phyloP scores from a whole-genome alignment of 495 filamentous ascomycete genomes.

The Bombardia bombarda region DNA sequence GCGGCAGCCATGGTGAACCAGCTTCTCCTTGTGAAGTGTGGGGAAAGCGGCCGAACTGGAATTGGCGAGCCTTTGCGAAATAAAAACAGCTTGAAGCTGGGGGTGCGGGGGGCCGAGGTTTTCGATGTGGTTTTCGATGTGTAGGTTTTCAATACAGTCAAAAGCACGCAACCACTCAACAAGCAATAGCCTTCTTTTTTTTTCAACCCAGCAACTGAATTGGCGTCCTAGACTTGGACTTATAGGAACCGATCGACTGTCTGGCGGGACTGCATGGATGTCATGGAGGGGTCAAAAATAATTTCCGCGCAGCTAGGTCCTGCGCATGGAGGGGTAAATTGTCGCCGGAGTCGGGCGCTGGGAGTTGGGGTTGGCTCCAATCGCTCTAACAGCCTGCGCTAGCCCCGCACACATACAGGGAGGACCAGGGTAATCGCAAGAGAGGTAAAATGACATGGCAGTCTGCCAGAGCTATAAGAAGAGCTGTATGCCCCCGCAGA shows the following conservation, averaged over 20 bases:
- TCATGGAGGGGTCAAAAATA: constrained; percentile 5
- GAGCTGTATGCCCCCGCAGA: not conserved
- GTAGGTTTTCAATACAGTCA: not conserved
- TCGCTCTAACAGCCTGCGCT: too few relatives aligned
- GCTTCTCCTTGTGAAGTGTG: constrained; percentile 1
- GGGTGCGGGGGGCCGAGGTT: not conserved
- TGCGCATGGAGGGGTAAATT: constrained; percentile 1
- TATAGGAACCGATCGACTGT: not conserved
- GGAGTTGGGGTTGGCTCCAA: too few relatives aligned
- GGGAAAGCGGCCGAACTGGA: not conserved
- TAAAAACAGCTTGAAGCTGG: not conserved
- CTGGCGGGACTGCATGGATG: not conserved
- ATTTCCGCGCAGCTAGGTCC: not conserved
- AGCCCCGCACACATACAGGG: too few relatives aligned
- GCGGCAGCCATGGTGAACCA: constrained; percentile 26
- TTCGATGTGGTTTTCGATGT: not conserved
- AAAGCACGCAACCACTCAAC: not conserved
- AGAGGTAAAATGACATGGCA: not conserved
- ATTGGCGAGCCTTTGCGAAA: too few relatives aligned
- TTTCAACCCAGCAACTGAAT: too few relatives aligned
- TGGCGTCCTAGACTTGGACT: not conserved
- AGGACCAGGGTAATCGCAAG: not conserved
- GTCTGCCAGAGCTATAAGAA: not conserved
- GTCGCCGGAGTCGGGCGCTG: not conserved
- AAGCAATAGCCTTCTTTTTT: too few relatives aligned